Conservation (phyloP, 305 asterid species). For the Fraxinus paxiana region DNA sequence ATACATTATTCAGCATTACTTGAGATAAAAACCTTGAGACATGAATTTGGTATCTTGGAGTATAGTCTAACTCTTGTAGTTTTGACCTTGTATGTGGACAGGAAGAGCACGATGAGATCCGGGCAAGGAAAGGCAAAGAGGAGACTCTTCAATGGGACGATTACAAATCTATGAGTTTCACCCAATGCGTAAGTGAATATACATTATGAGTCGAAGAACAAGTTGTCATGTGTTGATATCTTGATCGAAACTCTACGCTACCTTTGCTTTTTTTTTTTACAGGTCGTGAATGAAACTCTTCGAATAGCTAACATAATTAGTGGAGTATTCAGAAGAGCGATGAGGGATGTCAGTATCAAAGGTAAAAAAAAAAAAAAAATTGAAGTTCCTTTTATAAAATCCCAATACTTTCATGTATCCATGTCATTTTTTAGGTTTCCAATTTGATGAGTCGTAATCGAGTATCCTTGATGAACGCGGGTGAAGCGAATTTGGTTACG, state of each 20-base stretch:
- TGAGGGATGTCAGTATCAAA: conserved; percentile 65
- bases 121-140: conserved; percentile 44
- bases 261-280: not conserved
- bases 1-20: not conserved
- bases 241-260: not conserved
- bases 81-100: conserved; percentile 20
- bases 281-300: conserved; percentile 89
- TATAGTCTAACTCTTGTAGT: not conserved
- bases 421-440: not conserved
- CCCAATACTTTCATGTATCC: too few species aligned
- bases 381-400: too few species aligned
- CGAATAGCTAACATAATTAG: conserved; percentile 79
- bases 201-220: not conserved
- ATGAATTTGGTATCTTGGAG: too few species aligned
- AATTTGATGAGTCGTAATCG: not conserved
- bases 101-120: conserved; percentile 75
- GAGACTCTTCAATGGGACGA: conserved; percentile 29
- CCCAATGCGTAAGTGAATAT: not conserved
- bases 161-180: not conserved
- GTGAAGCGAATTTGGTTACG: not conserved
- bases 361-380: conserved; percentile 32
- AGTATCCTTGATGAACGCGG: too few species aligned
- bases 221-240: not conserved
- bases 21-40: too few species aligned
- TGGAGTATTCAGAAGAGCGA: conserved; percentile 87